These are phyloP conservation scores for Penicillium mononematosum DNA, from an alignment of 495 filamentous ascomycete genomes.

Conservation along the genomic window DNA sequence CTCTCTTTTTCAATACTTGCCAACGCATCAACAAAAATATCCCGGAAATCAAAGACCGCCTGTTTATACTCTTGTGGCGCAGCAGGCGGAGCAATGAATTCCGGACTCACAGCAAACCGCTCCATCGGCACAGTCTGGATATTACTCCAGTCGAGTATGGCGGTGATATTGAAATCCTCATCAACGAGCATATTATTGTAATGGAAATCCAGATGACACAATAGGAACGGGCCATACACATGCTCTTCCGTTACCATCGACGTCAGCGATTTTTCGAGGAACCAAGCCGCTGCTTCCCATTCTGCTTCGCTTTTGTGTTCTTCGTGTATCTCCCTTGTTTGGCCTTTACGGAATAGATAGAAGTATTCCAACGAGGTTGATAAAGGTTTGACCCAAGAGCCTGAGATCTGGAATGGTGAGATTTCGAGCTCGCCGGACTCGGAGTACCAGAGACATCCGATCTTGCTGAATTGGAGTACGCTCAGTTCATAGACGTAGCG, in stretches of 20 bases:
- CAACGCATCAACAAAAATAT: slow-evolving; percentile 9
- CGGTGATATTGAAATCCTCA: slow-evolving; percentile 12
- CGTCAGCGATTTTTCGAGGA: slow-evolving; percentile 13
- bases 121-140: slow-evolving; percentile 15
- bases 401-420: background rate
- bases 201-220: slow-evolving; percentile 14
- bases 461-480: slow-evolving; percentile 7
- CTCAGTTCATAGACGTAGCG: slow-evolving; percentile 6
- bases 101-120: slow-evolving; percentile 13
- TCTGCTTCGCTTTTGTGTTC: slow-evolving; percentile 4
- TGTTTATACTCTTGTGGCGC: slow-evolving; percentile 6
- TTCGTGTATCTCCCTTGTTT: slow-evolving; percentile 5
- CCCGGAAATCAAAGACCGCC: slow-evolving; percentile 4
- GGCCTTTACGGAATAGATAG: slow-evolving; percentile 9
- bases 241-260: slow-evolving; percentile 13
- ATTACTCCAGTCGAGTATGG: slow-evolving; percentile 14
- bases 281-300: slow-evolving; percentile 7
- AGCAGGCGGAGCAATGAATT: slow-evolving; percentile 9
- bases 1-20: slow-evolving; percentile 1
- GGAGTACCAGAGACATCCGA: slow-evolving; percentile 6
- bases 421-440: background rate
- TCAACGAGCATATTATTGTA: slow-evolving; percentile 16
- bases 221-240: slow-evolving; percentile 13
- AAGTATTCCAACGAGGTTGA: slow-evolving; percentile 11
- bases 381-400: background rate